phyloP scores from a whole-genome alignment of 805 yeast species.

The Starmerella roubikii region DNA sequence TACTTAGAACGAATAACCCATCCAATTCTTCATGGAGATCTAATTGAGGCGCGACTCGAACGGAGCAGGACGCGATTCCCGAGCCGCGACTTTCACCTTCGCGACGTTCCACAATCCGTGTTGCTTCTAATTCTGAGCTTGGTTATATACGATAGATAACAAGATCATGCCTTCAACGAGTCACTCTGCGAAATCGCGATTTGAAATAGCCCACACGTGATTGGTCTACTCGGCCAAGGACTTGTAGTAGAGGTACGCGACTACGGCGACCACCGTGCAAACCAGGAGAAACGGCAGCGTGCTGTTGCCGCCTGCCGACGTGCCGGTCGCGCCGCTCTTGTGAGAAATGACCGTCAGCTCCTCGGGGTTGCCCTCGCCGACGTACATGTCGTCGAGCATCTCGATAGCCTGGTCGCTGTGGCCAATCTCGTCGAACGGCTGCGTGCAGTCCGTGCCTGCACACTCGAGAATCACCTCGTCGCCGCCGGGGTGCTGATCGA shows the following conservation, averaged over 20 bases:
- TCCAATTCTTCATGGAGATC: too few relatives aligned
- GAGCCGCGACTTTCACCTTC: too few relatives aligned
- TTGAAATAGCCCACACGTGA: too few relatives aligned
- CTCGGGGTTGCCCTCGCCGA: constrained; percentile 63
- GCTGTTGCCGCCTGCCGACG: constrained; percentile 15
- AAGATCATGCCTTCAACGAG: too few relatives aligned
- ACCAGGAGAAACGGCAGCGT: constrained; percentile 22
- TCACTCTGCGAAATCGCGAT: too few relatives aligned
- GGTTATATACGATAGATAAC: too few relatives aligned
- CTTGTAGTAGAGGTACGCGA: constrained; percentile 25
- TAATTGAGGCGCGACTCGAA: too few relatives aligned
- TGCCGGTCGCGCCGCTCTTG: constrained; percentile 17
- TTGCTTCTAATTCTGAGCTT: too few relatives aligned
- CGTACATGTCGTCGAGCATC: constrained; percentile 47
- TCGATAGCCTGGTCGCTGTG: constrained; percentile 94
- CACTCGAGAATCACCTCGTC: constrained; percentile 64
- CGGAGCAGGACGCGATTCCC: too few relatives aligned
- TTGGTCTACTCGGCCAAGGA: constrained; percentile 15
- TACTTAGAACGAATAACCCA: too few relatives aligned
- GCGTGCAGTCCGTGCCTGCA: constrained; percentile 71
- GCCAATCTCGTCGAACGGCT: constrained; percentile 71
- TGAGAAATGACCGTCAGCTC: constrained; percentile 23
- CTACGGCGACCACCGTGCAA: constrained; percentile 25
- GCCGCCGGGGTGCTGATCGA: constrained; percentile 69
- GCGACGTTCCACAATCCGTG: too few relatives aligned